These are phyloP conservation scores for Eimeria tenella DNA, from an alignment of 169 alveolate genomes.

Conservation along the genomic window DNA sequence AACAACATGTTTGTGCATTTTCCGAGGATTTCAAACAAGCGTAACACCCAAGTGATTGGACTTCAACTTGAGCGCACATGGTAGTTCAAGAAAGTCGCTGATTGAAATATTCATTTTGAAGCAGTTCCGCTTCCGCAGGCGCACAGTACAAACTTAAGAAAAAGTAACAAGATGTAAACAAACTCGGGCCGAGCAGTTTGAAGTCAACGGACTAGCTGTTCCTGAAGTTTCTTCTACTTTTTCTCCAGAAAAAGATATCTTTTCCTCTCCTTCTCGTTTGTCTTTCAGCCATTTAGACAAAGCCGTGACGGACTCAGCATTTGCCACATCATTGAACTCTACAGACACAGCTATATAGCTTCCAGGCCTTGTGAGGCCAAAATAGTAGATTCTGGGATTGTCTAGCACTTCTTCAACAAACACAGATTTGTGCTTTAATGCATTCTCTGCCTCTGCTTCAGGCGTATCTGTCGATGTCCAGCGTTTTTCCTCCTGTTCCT, in stretches of 20 bases:
- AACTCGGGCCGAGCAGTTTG: no score
- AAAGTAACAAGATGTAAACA: no score
- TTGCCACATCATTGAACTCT: constrained; percentile 40
- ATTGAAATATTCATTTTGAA: no score
- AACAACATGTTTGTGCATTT: no score
- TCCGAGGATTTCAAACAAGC: no score
- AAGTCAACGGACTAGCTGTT: not conserved
- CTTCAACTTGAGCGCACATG: no score
- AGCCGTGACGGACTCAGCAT: constrained; percentile 28
- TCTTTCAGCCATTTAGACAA: constrained; percentile 32
- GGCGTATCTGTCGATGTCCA: not conserved
- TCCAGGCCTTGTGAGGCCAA: constrained; percentile 63
- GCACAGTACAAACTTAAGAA: no score
- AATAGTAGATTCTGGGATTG: constrained; percentile 21
- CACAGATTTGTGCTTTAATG: not conserved
- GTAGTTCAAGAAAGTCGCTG: no score
- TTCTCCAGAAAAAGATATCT: not conserved
- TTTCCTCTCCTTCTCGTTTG: constrained; percentile 6
- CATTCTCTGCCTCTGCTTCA: not conserved
- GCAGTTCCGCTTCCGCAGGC: no score
- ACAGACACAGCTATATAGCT: constrained; percentile 39
- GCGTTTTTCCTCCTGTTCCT: not conserved
- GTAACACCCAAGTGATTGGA: no score
- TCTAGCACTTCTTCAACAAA: constrained; percentile 55
- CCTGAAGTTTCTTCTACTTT: constrained; percentile 5